Conservation (phyloP, 129 eudicot genomes). For the Glebionis coronaria region DNA sequence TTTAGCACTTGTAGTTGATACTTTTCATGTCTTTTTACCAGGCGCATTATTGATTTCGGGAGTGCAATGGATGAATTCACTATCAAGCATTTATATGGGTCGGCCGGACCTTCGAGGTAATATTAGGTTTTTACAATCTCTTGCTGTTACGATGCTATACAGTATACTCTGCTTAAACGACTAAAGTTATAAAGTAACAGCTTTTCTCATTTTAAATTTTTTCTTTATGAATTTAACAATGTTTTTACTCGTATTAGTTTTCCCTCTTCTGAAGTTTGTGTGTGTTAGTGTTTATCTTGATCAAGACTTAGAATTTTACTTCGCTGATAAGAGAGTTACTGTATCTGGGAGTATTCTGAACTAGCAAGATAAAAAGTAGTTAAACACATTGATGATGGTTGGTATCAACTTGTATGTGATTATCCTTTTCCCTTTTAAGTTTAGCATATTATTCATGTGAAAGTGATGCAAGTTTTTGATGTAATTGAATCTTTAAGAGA, state of each 20-base stretch:
- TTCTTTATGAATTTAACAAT: background rate
- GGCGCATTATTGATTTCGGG: constrained; percentile 98
- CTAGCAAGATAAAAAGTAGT: too few species aligned
- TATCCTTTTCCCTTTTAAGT: background rate
- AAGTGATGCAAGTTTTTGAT: constrained; percentile 11
- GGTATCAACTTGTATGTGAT: background rate
- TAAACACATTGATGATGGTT: too few species aligned
- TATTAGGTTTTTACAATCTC: background rate
- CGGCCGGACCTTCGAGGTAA: constrained; percentile 95
- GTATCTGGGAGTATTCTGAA: too few species aligned
- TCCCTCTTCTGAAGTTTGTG: too few species aligned
- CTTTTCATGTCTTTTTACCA: constrained; percentile 20
- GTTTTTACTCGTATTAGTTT: background rate
- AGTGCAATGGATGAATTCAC: constrained; percentile 90
- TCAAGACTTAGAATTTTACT: background rate
- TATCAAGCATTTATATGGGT: constrained; percentile 68
- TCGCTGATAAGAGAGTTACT: too few species aligned
- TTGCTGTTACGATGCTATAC: background rate
- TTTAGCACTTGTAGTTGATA: background rate
- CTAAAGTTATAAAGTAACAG: background rate
- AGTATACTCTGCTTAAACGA: background rate
- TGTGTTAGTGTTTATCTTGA: background rate
- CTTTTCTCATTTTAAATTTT: background rate
- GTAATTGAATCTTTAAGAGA: background rate
- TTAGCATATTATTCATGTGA: background rate